Evolutionary conservation across 2,329 filamentous ascomycete genomes (phyloP), one percentile per base, ranked within the genome.

Genomic region (Triangularia setosa): DNA sequence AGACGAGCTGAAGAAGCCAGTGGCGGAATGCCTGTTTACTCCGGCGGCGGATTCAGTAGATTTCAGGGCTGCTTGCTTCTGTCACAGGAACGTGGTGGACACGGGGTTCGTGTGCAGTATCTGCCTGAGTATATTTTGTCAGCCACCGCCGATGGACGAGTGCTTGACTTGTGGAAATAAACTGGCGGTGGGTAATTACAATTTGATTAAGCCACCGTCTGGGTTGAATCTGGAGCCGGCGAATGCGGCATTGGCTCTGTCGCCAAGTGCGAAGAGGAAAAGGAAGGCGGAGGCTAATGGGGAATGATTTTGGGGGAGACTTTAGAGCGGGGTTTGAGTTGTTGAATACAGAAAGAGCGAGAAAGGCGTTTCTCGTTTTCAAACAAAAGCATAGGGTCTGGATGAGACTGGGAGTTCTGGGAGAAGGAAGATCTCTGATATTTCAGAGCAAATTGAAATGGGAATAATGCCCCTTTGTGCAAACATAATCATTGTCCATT

Each of bases 21-120:
- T 71, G 8, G 67, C 68, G 2, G 72, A 83, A 55, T 84, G 89
- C 64, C 80, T 99, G 52, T 84, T 97, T 52, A 81, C 90, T 4
- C 93, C 95, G 0, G 92, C 90, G 7, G 89, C 92, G 40, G 90
- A 93, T 63, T 88, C 90, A 54, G 93, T 99, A 53, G 96, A 99
- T 78, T 99, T 99, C 75, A 87, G 95, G 53, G 94, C 96, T n/a
- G 95, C 95, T 3, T 99, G 95, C 75, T 99, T 99, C 79, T 99
- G 95, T 75, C 95, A 99, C 78, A 85, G 94, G 59, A 87, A 87
- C 35, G 92, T 98, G 21, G 90, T 99, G 53, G 92, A 97, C 77
- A 87, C 93, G 1, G 95, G 93, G 8, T 99, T 92, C 75, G 94
- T 99, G 40, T 99, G 95, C 80, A 96, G 92, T 66, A 93, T 99